These are phyloP conservation scores for Penicillium flavigenum DNA, from an alignment of 495 filamentous ascomycete genomes.

Conservation along the genomic window DNA sequence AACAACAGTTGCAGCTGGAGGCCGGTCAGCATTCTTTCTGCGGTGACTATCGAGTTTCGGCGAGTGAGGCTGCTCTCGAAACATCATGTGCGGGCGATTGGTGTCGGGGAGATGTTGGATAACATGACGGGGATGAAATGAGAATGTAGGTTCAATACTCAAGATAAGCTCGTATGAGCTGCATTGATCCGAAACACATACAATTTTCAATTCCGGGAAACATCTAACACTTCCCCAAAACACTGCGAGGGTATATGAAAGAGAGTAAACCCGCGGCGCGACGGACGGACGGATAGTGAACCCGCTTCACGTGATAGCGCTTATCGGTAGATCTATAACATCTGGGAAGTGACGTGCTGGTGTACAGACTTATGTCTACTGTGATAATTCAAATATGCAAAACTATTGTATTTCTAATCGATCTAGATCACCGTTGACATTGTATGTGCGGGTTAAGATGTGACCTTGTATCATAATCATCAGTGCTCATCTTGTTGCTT, in stretches of 20 bases:
- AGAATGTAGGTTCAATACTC: conserved; percentile 5
- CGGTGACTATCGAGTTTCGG: neutral
- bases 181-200: conserved; percentile 4
- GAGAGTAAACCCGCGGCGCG: conserved; percentile 15
- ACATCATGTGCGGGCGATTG: conserved; percentile 11
- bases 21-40: conserved; percentile 4
- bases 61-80: conserved; percentile 1
- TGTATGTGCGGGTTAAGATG: neutral
- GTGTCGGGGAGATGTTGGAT: conserved; percentile 1
- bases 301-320: conserved; percentile 22
- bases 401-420: neutral
- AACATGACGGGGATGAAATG: conserved; percentile 10
- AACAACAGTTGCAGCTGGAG: conserved; percentile 5
- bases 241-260: conserved; percentile 14
- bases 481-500: conserved; percentile 19
- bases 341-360: neutral
- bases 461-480: conserved; percentile 10
- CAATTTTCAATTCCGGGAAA: conserved; percentile 5
- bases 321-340: conserved; percentile 17
- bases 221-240: conserved; percentile 5
- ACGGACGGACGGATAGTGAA: conserved; percentile 9
- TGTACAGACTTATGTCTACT: neutral
- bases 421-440: neutral
- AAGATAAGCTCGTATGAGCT: conserved; percentile 1
- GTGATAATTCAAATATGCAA: neutral